phyloP scores from a whole-genome alignment of 1,139 yeast species.

The Taphrina pruni region DNA sequence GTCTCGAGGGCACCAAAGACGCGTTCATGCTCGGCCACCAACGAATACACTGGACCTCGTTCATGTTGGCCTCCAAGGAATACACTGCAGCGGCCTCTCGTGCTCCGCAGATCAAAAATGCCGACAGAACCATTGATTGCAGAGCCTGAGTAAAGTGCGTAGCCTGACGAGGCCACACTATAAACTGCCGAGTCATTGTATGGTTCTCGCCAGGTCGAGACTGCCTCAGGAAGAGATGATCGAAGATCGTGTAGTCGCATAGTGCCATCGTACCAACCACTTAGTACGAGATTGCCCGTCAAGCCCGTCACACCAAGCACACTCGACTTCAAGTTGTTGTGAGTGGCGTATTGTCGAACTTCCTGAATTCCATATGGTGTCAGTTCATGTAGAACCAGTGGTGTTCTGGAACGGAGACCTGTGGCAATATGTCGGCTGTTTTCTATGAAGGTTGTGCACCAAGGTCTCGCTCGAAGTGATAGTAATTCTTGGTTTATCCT shows the following conservation, averaged over 20 bases:
- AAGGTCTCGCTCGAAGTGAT: background rate
- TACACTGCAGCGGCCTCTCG: background rate
- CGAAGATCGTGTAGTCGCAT: slow-evolving; percentile 15
- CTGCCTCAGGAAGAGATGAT: background rate
- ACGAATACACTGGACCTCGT: slow-evolving; percentile 30
- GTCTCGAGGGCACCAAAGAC: slow-evolving; percentile 31
- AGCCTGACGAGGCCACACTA: background rate
- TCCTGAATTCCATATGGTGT: background rate
- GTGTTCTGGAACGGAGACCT: slow-evolving; percentile 10
- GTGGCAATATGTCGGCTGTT: background rate
- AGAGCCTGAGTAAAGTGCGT: slow-evolving; percentile 12
- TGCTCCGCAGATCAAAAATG: background rate
- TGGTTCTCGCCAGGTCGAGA: slow-evolving; percentile 6
- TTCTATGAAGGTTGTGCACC: slow-evolving; percentile 8
- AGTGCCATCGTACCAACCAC: slow-evolving; percentile 28
- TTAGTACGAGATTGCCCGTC: background rate
- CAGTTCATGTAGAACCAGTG: slow-evolving; percentile 5
- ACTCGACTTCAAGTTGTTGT: slow-evolving; percentile 5
- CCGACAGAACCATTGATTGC: slow-evolving; percentile 12
- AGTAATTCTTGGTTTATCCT: slow-evolving; percentile 1
- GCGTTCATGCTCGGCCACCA: slow-evolving; percentile 33
- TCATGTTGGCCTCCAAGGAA: slow-evolving; percentile 18
- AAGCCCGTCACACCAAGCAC: slow-evolving; percentile 9
- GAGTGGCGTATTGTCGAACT: slow-evolving; percentile 8
- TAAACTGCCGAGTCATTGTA: slow-evolving; percentile 14